A percentile compares a stretch with the other conserved stretches of the same genome.
Conservation (phyloP, 129 eudicot species). For the Pulicaria dysenterica region DNA sequence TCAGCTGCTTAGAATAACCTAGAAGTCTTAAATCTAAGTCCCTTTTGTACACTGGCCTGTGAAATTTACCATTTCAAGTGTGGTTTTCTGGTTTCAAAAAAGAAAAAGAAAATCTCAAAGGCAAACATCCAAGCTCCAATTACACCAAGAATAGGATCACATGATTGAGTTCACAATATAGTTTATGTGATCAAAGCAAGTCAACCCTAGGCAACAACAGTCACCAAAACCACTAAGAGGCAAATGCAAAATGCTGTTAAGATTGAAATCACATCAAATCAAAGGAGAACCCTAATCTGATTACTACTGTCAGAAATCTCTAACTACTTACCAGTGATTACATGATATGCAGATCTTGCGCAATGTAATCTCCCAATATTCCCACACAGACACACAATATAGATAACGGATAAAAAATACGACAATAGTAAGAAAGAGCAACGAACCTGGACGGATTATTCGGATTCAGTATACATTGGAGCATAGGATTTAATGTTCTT, state of each 20-base stretch:
- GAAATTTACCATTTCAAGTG: neutral
- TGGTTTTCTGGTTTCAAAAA: neutral
- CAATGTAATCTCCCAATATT: conserved; percentile 8
- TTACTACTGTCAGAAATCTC: neutral
- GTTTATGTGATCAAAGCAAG: neutral
- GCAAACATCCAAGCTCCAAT: neutral
- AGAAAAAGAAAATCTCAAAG: neutral
- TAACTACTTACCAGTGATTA: conserved; percentile 2
- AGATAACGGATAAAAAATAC: no score
- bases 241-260: neutral
- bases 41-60: neutral
- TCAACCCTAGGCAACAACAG: conserved; percentile 21
- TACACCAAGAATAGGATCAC: neutral
- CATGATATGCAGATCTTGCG: conserved; percentile 26
- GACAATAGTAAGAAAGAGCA: neutral
- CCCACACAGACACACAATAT: neutral
- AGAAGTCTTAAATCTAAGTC: neutral
- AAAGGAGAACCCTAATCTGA: conserved; percentile 6
- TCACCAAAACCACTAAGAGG: neutral
- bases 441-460: conserved; percentile 28
- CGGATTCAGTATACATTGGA: conserved; percentile 12
- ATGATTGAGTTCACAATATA: conserved; percentile 19
- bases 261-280: conserved; percentile 13
- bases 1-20: neutral
- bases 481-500: conserved; percentile 25